phyloP scores from a whole-genome alignment of 1,284 basidiomycete genomes.

The Hypsizygus ulmarius region DNA sequence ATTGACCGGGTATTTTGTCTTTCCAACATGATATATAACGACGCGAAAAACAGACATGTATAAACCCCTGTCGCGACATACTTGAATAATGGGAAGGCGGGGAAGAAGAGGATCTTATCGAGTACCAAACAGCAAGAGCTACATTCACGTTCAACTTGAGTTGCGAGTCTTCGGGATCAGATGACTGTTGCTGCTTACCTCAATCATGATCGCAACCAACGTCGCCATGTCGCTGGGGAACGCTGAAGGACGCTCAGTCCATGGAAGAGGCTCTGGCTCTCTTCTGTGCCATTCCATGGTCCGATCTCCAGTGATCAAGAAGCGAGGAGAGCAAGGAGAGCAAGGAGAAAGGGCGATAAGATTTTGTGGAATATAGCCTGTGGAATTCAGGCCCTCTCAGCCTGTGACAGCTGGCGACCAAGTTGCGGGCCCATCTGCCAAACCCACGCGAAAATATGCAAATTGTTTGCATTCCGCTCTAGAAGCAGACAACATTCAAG shows the following conservation, averaged over 20 bases:
- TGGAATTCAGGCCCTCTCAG: too few species aligned
- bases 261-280: neutral
- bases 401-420: too few species aligned
- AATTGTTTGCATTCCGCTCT: too few species aligned
- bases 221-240: neutral
- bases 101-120: neutral
- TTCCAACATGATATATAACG: neutral
- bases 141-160: too few species aligned
- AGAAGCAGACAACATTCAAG: too few species aligned
- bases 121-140: too few species aligned
- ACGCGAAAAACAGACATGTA: neutral
- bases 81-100: neutral
- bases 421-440: too few species aligned
- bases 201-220: constrained; percentile 2
- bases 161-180: neutral
- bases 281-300: neutral
- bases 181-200: constrained; percentile 1
- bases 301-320: neutral
- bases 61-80: neutral
- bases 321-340: neutral
- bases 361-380: too few species aligned
- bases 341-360: too few species aligned
- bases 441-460: too few species aligned
- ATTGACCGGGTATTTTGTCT: neutral
- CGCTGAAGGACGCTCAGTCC: neutral